These are phyloP conservation scores for Adiantum capillusveneris DNA, from an alignment of 75 land plant species.

Conservation along the genomic window DNA sequence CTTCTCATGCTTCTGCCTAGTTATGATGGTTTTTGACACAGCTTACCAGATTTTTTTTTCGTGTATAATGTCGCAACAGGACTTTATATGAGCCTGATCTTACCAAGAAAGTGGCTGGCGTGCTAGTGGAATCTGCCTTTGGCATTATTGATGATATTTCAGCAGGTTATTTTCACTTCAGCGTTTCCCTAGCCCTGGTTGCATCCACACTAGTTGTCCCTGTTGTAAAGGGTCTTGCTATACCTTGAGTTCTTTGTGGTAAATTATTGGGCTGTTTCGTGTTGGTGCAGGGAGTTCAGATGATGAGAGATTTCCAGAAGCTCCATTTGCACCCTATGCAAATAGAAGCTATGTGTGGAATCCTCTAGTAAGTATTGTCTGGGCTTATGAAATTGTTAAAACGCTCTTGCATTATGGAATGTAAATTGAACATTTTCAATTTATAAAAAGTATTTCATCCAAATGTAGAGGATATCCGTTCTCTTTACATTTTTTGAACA, in stretches of 20 bases:
- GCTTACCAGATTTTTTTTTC: too few relatives aligned
- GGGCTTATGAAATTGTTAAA: too few relatives aligned
- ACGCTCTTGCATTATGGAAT: not conserved
- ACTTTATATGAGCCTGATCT: conserved; percentile 29
- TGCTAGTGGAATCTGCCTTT: conserved; percentile 44
- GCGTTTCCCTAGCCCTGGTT: too few relatives aligned
- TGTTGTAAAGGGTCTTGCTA: too few relatives aligned
- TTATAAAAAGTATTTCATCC: not conserved
- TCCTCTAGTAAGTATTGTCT: conserved; percentile 55
- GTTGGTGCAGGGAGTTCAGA: conserved; percentile 49
- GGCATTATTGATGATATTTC: not conserved
- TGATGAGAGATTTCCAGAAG: conserved; percentile 65
- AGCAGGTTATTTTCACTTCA: too few relatives aligned
- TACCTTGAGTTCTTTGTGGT: too few relatives aligned
- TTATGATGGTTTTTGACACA: too few relatives aligned
- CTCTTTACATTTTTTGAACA: too few relatives aligned
- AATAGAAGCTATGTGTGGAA: conserved; percentile 64
- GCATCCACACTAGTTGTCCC: too few relatives aligned
- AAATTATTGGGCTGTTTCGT: too few relatives aligned
- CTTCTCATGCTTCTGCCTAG: too few relatives aligned
- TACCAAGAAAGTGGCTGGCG: conserved; percentile 50
- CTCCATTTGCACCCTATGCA: conserved; percentile 81
- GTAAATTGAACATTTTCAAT: not conserved
- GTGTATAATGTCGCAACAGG: conserved; percentile 21
- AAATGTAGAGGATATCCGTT: too few relatives aligned